A percentile compares a stretch with the other conserved stretches of the same genome.
Evolutionary conservation across 2,329 filamentous ascomycete genomes (phyloP).

Genomic region (Ophiostoma novo-ulmi): DNA sequence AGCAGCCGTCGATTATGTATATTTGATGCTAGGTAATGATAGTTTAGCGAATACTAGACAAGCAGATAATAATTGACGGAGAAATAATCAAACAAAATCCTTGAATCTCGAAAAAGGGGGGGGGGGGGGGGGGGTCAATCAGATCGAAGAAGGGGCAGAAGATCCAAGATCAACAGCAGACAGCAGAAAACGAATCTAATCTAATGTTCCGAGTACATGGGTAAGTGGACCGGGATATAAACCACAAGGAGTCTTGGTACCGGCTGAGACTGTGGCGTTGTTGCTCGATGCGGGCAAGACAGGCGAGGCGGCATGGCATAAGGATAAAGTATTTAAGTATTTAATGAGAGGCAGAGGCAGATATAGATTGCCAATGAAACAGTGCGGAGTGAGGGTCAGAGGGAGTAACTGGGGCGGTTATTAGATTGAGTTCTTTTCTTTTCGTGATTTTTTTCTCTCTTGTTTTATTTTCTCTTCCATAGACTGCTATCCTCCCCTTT

Average conservation of each 20-base stretch:
- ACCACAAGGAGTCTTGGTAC: neutral
- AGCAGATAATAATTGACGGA: neutral
- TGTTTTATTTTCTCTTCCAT: neutral
- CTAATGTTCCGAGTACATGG: neutral
- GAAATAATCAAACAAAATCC: neutral
- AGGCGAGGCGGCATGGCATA: conserved; percentile 20
- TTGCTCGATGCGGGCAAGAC: conserved; percentile 24
- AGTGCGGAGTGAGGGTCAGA: neutral
- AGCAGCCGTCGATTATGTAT: neutral
- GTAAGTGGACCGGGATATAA: neutral
- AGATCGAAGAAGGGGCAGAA: neutral
- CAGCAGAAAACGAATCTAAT: neutral
- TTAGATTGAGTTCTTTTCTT: neutral
- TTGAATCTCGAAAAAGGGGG: too few species aligned
- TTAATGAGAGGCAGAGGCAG: neutral
- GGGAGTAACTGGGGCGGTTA: neutral
- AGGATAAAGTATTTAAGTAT: neutral
- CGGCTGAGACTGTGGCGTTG: neutral
- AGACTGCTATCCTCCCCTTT: neutral
- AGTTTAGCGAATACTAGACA: neutral
- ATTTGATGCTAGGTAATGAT: neutral
- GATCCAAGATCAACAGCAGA: neutral
- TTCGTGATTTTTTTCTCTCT: neutral
- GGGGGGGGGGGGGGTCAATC: too few species aligned
- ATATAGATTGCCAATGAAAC: neutral